Base-by-base conservation (phyloP, 2,329 filamentous ascomycete species). In the Cladosporium austrohemisphaericum region DNA sequence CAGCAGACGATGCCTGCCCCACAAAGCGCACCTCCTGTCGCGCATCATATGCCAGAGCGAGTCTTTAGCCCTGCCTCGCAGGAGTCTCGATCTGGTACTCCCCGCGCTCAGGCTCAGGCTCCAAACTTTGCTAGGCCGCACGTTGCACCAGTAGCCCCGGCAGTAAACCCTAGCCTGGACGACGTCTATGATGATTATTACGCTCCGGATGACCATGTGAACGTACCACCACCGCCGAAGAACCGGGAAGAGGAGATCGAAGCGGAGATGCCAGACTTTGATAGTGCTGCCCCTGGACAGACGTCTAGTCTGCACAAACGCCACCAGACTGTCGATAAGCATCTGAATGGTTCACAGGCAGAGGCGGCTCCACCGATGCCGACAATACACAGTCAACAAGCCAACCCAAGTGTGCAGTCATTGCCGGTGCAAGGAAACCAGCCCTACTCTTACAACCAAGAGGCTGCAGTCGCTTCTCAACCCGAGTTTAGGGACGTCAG, bases 261-360 rank as follows among this genome's bases (percentile, higher is more conserved):
- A 41, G 72, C 73, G 14, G 79, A 83, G 40, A 83, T 84, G 79
- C 81, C 81, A 2, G 77, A 84, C 55, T 84, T 84, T 56, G 79
- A 82, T 59, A 76, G 75, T 41, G 61, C 62, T 18, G 61, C 63
- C 11, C 60, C 62, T 4, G 49, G 53, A 11, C 57, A 60, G 50
- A 62, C 60, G 8, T 62, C 58, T 8, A 50, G 52, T 20, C 41
- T 60, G 4, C 61, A 67, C 41, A 65, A 62, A 52, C 57, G 61
- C 3, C 52, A 52, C 22, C 58, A 61, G 50, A 58, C 59, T 22
- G 56, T 65, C 5, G 57, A 67, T 64, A 20, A 63, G 58, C 51
- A 61, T 59, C 49, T 55, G 41, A 52, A 53, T 31, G 35, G 47
- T 60, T 57, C 28, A 53, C 58, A 75, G 18, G 50, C 43, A 40